Evolutionary conservation across 2,329 filamentous ascomycete species (phyloP), one percentile per base, ranked within the genome.

Genomic region (Fusarium albidum): DNA sequence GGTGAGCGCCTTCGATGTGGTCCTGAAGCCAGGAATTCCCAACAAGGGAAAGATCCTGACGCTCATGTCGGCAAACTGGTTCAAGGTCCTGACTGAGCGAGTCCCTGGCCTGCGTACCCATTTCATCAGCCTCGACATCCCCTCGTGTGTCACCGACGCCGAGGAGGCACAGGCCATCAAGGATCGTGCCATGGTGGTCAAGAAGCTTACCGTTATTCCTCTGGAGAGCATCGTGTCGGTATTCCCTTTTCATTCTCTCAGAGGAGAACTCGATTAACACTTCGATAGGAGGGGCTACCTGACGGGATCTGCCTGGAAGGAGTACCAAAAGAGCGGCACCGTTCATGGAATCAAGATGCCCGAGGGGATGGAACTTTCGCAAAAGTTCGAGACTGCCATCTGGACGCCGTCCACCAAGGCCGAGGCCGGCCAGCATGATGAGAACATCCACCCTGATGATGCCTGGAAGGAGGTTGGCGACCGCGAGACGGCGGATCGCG

Each of bases 1-100:
- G 63, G 95, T 97, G 72, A 96, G 92, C 18, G 95, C 95, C 49
- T 98, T 94, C 79, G 94, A 98, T 82, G 92, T 96, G 65, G 86
- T 96, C 65, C 87, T 96, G 81, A 78, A 84, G 67, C 97, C 95
- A 66, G 78, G 78, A 59, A 77, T 83, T 43, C 77, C 78, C 38
- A 69, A 76, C 69, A 85, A 85, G 75, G 83, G 83, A 61, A 71
- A 72, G 52, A 73, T 84, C 44, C 74, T 84, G 42, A 81, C 77
- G 25, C 68, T 71, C 39, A 64, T 74, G 31, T 77, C 75, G 71
- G 77, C 78, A 12, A 78, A 82, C 66, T 86, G 82, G 82, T 85
- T 86, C 72, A 66, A 71, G 31, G 75, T 82, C 13, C 75, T 81
- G 42, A 65, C 74, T 5, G 65, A 73, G 29, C 71, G 71, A 21